Percentiles rank a stretch among this genome's conserved stretches.
phyloP scores from a whole-genome alignment of 2,329 filamentous ascomycete species.

The Botrytis squamosa region DNA sequence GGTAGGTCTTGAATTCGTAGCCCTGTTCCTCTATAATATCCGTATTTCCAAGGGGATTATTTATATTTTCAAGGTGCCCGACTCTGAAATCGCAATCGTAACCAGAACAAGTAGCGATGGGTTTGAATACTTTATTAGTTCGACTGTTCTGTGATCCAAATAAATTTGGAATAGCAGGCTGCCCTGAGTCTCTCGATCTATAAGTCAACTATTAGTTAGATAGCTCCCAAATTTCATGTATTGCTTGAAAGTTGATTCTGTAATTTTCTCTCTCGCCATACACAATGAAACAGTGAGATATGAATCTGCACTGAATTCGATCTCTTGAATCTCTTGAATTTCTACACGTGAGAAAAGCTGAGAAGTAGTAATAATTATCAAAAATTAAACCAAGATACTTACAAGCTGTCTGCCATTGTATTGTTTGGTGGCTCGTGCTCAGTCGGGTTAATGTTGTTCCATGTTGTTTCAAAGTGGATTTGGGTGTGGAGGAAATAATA shows the following conservation, averaged over 20 bases:
- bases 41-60: neutral
- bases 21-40: neutral
- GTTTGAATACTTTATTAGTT: neutral
- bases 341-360: neutral
- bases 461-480: neutral
- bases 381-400: neutral
- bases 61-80: neutral
- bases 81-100: neutral
- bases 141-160: neutral
- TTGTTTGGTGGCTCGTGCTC: neutral
- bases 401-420: neutral
- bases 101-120: neutral
- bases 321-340: neutral
- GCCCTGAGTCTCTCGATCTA: slow-evolving; percentile 7
- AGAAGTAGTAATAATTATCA: neutral
- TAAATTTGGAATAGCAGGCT: neutral
- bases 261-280: neutral
- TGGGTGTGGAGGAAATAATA: slow-evolving; percentile 13
- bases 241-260: neutral
- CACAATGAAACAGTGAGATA: neutral
- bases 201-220: slow-evolving; percentile 8
- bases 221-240: neutral
- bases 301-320: neutral
- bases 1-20: neutral
- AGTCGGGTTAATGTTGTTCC: neutral